A percentile compares a stretch with the other conserved stretches of the same genome.
Conservation (phyloP, 2,329 filamentous ascomycete genomes). For the Calonectria multiphialidica region DNA sequence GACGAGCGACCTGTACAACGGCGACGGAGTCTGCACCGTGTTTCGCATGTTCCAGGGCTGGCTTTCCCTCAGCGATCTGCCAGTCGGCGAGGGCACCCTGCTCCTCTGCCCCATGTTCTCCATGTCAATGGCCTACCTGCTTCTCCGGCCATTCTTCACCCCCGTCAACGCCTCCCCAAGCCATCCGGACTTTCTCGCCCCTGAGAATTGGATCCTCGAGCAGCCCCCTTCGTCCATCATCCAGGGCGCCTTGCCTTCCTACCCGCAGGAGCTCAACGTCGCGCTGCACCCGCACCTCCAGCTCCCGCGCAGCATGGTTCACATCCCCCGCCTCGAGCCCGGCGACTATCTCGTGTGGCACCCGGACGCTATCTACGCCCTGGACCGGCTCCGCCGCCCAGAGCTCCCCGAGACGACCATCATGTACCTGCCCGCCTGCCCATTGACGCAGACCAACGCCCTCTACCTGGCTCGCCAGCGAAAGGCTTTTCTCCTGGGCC, state of each 20-base stretch:
- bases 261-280: constrained; percentile 75
- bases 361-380: constrained; percentile 77
- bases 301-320: constrained; percentile 74
- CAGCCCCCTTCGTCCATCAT: constrained; percentile 61
- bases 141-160: constrained; percentile 81
- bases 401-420: constrained; percentile 43
- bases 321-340: constrained; percentile 75
- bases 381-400: constrained; percentile 62
- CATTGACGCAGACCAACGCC: constrained; percentile 56
- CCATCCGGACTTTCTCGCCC: constrained; percentile 52
- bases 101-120: constrained; percentile 79
- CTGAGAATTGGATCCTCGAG: constrained; percentile 68
- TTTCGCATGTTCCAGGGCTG: constrained; percentile 86
- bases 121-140: constrained; percentile 79
- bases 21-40: constrained; percentile 78
- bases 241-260: constrained; percentile 76
- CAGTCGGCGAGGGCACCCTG: constrained; percentile 76
- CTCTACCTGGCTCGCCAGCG: constrained; percentile 57
- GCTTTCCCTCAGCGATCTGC: constrained; percentile 74
- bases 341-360: constrained; percentile 85
- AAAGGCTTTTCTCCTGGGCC: constrained; percentile 56
- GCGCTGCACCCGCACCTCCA: constrained; percentile 77
- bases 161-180: constrained; percentile 52
- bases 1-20: constrained; percentile 77
- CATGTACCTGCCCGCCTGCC: constrained; percentile 56